Evolutionary conservation across 805 yeast species (phyloP).

Genomic region (Wilhelminamyces savonicus): DNA sequence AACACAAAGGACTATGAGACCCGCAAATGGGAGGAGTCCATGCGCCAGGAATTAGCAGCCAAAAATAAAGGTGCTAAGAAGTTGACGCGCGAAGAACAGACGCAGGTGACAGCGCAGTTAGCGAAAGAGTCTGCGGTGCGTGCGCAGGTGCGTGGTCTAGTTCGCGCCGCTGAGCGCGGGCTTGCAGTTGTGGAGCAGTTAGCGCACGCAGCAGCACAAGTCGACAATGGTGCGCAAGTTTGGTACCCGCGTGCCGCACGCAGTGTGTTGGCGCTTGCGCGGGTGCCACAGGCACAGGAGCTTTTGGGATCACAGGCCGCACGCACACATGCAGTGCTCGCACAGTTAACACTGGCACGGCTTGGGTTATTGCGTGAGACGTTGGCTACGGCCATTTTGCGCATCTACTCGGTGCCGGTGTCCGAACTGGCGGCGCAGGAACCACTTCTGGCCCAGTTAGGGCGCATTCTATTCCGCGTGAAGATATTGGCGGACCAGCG

Average conservation of each 20-base stretch:
- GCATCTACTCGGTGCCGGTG: conserved; percentile 44
- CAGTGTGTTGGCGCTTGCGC: conserved; percentile 34
- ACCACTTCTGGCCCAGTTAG: conserved; percentile 46
- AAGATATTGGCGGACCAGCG: conserved; percentile 70
- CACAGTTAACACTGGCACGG: conserved; percentile 46
- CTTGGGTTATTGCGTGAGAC: conserved; percentile 44
- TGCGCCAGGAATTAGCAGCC: conserved; percentile 66
- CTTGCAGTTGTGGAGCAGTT: conserved; percentile 49
- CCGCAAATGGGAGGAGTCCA: conserved; percentile 80
- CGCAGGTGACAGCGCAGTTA: conserved; percentile 54
- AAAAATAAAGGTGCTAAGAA: conserved; percentile 46
- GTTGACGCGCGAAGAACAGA: conserved; percentile 72
- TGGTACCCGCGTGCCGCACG: conserved; percentile 55
- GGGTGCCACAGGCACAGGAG: conserved; percentile 20
- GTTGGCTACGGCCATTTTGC: conserved; percentile 66
- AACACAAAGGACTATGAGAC: conserved; percentile 83
- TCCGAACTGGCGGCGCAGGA: conserved; percentile 39
- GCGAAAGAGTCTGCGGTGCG: conserved; percentile 57
- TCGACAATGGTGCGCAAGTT: conserved; percentile 55
- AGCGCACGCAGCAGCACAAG: conserved; percentile 40
- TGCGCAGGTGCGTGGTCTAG: conserved; percentile 30
- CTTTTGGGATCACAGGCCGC: conserved; percentile 41
- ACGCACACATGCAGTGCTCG: conserved; percentile 47
- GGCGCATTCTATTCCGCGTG: conserved; percentile 68
- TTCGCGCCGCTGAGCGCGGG: conserved; percentile 39